Percentiles rank a stretch among this genome's conserved stretches.
These are phyloP conservation scores for Macrotyloma uniflorum DNA, from an alignment of 306 rosid genomes.

Conservation along the genomic window DNA sequence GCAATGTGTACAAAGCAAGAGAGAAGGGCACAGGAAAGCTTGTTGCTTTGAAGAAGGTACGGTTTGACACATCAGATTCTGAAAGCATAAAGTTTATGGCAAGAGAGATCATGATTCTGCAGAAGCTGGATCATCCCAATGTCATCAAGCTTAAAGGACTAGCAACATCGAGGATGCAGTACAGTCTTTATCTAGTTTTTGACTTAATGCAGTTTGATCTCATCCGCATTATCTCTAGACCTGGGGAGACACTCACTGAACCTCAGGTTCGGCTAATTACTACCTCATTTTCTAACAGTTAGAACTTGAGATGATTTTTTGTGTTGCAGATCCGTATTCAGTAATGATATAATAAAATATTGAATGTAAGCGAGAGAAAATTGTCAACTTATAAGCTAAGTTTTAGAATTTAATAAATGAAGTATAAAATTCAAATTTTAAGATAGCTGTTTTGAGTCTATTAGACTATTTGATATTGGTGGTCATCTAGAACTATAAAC, in stretches of 20 bases:
- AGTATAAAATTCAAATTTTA: too few relatives aligned
- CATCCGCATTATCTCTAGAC: slow-evolving; percentile 55
- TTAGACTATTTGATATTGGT: too few relatives aligned
- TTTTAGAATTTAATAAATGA: too few relatives aligned
- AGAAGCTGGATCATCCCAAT: slow-evolving; percentile 68
- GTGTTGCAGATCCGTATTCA: not conserved
- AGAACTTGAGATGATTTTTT: not conserved
- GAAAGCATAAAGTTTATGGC: slow-evolving; percentile 80
- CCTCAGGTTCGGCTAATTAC: slow-evolving; percentile 52
- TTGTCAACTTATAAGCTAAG: too few relatives aligned
- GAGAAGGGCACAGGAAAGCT: slow-evolving; percentile 59
- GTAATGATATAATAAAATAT: too few relatives aligned
- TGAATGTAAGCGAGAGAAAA: too few relatives aligned
- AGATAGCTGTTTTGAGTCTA: too few relatives aligned
- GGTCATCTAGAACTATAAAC: too few relatives aligned
- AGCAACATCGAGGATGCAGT: slow-evolving; percentile 77
- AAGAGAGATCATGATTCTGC: slow-evolving; percentile 65
- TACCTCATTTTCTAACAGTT: not conserved
- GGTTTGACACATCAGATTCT: slow-evolving; percentile 69
- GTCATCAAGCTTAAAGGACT: slow-evolving; percentile 72
- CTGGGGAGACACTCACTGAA: slow-evolving; percentile 55
- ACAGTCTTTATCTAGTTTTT: slow-evolving; percentile 69
- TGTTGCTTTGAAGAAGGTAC: slow-evolving; percentile 81
- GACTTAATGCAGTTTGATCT: slow-evolving; percentile 61
- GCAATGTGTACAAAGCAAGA: slow-evolving; percentile 78